A percentile compares a stretch with the other conserved stretches of the same genome.
These are phyloP conservation scores for Phytomonas serpens DNA, from an alignment of 208 protist species.

Conservation along the genomic window DNA sequence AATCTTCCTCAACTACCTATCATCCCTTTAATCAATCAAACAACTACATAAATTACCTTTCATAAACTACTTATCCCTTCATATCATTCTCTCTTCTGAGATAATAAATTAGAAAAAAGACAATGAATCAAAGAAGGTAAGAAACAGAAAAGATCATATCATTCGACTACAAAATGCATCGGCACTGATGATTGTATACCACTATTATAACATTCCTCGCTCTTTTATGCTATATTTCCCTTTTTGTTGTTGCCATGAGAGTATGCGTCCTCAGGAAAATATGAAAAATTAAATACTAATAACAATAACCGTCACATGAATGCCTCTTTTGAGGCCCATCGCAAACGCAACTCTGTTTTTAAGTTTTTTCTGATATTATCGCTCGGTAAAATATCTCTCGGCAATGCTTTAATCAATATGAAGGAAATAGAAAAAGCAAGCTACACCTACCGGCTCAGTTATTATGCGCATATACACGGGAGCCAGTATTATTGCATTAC, in stretches of 20 bases:
- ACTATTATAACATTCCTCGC: background rate
- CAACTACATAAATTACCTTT: background rate
- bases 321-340: background rate
- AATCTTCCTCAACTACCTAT: background rate
- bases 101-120: constrained; percentile 12
- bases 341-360: background rate
- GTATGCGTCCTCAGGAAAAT: background rate
- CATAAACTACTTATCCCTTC: background rate
- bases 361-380: background rate
- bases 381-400: background rate
- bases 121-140: constrained; percentile 4
- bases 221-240: background rate
- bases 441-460: background rate
- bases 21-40: background rate
- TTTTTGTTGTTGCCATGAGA: background rate
- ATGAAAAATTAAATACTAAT: background rate
- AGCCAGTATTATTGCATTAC: background rate
- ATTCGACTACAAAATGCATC: background rate
- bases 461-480: background rate
- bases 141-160: background rate
- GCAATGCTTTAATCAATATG: background rate
- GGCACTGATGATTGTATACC: background rate
- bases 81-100: background rate
- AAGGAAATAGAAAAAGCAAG: background rate
- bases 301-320: background rate